Evolutionary conservation across 2,329 filamentous ascomycete species (phyloP).

Genomic region (Venturia nashicola): DNA sequence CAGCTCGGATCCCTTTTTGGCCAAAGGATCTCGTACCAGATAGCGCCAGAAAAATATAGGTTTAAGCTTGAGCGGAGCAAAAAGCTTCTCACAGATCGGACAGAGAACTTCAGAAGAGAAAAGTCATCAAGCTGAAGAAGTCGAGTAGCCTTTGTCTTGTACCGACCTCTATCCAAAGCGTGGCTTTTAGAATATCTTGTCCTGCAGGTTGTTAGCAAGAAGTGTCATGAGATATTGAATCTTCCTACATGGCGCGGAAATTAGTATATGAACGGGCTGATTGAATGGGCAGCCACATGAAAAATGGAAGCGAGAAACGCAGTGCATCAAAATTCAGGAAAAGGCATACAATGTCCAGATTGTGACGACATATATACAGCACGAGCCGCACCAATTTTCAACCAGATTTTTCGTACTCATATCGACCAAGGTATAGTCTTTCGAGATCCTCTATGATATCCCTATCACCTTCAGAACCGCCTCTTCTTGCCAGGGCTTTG

Average conservation of each 20-base stretch:
- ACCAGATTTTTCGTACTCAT: neutral
- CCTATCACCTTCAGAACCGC: neutral
- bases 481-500: neutral
- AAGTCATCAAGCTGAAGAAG: no score
- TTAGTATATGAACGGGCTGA: neutral
- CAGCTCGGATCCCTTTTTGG: no score
- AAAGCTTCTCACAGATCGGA: no score
- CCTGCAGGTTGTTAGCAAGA: no score
- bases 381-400: neutral
- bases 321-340: neutral
- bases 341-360: neutral
- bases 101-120: no score
- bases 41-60: no score
- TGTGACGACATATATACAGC: neutral
- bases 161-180: no score
- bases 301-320: neutral
- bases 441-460: neutral
- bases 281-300: neutral
- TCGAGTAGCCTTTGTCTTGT: no score
- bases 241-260: neutral
- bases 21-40: neutral
- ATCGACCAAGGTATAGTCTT: neutral
- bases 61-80: no score
- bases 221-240: neutral
- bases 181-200: no score